A percentile compares a stretch with the other conserved stretches of the same genome.
Conservation (phyloP, 2,329 filamentous ascomycete species). For the Acephala macrosclerotiorum region DNA sequence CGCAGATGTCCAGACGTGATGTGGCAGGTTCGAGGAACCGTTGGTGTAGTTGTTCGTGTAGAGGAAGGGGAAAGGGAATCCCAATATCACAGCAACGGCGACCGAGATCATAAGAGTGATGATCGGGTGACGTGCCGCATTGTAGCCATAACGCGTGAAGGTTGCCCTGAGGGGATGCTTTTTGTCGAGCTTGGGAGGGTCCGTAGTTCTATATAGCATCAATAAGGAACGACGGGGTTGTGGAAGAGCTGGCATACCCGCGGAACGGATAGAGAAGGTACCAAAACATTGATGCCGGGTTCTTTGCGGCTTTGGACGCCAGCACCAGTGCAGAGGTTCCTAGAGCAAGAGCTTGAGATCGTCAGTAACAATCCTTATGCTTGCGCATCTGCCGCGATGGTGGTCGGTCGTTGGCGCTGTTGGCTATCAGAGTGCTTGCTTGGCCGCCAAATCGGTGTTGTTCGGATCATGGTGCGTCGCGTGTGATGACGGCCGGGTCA, state of each 20-base stretch:
- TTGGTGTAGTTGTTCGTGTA: conserved; percentile 76
- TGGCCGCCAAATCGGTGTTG: conserved; percentile 5
- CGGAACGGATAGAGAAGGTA: conserved; percentile 79
- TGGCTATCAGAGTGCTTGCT: background rate
- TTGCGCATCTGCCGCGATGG: conserved; percentile 18
- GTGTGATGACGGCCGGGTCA: background rate
- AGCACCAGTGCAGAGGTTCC: conserved; percentile 27
- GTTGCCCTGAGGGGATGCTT: conserved; percentile 69
- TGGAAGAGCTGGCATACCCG: conserved; percentile 61
- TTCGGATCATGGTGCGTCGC: conserved; percentile 1
- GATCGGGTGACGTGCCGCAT: conserved; percentile 76
- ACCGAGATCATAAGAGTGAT: conserved; percentile 78
- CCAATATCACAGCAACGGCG: conserved; percentile 71
- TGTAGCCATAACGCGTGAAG: conserved; percentile 74
- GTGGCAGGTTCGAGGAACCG: conserved; percentile 74
- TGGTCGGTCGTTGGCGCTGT: background rate
- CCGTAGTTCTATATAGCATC: conserved; percentile 66
- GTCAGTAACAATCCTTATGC: conserved; percentile 27
- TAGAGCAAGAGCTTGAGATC: conserved; percentile 30
- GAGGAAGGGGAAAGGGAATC: conserved; percentile 79
- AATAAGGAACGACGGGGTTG: conserved; percentile 15
- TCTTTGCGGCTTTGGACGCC: conserved; percentile 29
- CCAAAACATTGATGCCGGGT: conserved; percentile 67
- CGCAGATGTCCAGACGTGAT: conserved; percentile 83
- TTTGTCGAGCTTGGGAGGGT: conserved; percentile 70